Base-by-base conservation (phyloP, 73 alveolate genomes). In the Tetrahymena elliotti region DNA sequence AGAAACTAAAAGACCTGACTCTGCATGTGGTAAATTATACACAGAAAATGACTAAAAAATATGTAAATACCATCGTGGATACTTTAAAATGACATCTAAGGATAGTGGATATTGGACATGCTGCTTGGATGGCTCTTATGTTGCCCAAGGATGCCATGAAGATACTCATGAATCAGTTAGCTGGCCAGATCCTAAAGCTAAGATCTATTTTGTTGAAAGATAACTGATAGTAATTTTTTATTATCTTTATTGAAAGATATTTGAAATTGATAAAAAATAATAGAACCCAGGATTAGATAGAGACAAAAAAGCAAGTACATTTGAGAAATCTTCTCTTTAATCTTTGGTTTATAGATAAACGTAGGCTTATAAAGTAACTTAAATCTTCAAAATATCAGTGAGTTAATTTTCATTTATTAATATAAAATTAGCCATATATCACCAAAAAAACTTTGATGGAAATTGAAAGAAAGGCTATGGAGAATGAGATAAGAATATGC, bases 161-260 rank as follows among this genome's bases (percentile, higher is more conserved):
- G 98, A 95, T 0, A 97, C 94, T 35, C 99, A 99, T 96, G 88
- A 97, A 84, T 94, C 97, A 33, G 99, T 99, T 11, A 97, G 97
- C 38, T 99, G 98, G 98, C 99, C 99, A 1, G 99, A 99, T 53
- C 99, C 98, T 52, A 99, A 98, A 83, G 99, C 99, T 31, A 99
- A 99, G 97, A 96, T 98, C 93, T 99, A 98, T 94, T 98, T 98
- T 94, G 97, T 96, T 93, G 97, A 98, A 93, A 98, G 97, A 95
- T 96, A 97, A 33, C 95, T 96, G 27, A 82, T 84, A 52, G 96
- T 94, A 94, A 34, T 11, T 1, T 31, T 39, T 97, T 98, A 2
- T 97, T 97, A 93, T 95, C 84, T 41, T 53, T 83, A 95, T 84
- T 53, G 68, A 96, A 96, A 82, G 1, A 6, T 3, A 68, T n/a